Conservation (phyloP, 1,284 basidiomycete genomes). For the Sporisorium scitamineum region DNA sequence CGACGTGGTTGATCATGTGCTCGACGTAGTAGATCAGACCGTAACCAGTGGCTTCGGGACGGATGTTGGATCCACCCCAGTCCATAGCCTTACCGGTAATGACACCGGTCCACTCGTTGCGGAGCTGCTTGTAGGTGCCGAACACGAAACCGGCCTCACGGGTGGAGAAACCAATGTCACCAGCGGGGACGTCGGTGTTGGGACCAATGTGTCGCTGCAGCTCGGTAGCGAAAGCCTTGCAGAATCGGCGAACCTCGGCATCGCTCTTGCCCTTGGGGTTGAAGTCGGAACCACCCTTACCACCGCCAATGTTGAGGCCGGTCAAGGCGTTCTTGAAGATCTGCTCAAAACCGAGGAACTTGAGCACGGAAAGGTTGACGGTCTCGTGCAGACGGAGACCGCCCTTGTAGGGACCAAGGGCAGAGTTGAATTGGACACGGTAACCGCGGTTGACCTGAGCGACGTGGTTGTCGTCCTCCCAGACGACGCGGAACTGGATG, state of each 20-base stretch:
- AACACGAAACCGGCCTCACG: conserved; percentile 58
- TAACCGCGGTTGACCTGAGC: conserved; percentile 81
- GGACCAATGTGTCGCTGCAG: conserved; percentile 65
- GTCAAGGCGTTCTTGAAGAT: conserved; percentile 87
- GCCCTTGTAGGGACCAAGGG: conserved; percentile 85
- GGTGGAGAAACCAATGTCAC: conserved; percentile 79
- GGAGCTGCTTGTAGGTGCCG: conserved; percentile 76
- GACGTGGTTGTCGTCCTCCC: conserved; percentile 77
- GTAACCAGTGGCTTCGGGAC: conserved; percentile 73
- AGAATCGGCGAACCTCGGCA: conserved; percentile 81
- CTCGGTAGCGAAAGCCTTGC: conserved; percentile 65
- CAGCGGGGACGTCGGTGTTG: conserved; percentile 84
- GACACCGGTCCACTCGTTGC: conserved; percentile 82
- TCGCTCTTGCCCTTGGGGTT: conserved; percentile 86
- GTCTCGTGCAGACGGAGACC: conserved; percentile 83
- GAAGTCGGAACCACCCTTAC: conserved; percentile 76
- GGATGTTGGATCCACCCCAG: conserved; percentile 73
- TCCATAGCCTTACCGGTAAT: conserved; percentile 81
- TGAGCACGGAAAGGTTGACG: conserved; percentile 85
- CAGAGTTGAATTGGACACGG: conserved; percentile 86
- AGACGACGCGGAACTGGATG: conserved; percentile 76
- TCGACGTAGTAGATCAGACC: conserved; percentile 84
- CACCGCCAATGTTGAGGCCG: conserved; percentile 81
- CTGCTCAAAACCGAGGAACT: conserved; percentile 86
- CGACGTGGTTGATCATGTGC: conserved; percentile 73